Percentiles rank a stretch among this genome's conserved stretches.
Evolutionary conservation across 1,139 yeast genomes (phyloP).

Genomic region (Pichia sp.): DNA sequence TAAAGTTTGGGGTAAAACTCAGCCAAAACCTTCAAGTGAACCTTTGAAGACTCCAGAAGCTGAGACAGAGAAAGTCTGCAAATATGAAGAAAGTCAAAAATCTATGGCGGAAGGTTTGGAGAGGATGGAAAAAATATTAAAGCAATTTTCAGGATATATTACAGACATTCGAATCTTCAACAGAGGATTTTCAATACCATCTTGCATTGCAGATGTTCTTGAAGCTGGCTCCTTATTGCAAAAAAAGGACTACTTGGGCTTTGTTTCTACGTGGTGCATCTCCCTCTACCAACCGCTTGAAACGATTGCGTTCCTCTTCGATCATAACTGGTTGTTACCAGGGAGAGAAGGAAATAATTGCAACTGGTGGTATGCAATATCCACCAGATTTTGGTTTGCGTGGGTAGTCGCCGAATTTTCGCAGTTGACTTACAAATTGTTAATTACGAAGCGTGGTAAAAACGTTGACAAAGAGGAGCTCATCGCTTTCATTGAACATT

Average conservation of each 20-base stretch:
- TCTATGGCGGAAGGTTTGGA: background rate
- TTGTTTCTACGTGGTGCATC: constrained; percentile 29
- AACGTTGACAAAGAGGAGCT: constrained; percentile 13
- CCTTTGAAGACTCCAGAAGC: no score
- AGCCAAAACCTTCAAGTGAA: background rate
- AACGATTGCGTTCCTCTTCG: constrained; percentile 56
- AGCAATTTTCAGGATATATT: constrained; percentile 41
- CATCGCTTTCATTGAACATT: constrained; percentile 25
- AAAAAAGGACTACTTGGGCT: constrained; percentile 23
- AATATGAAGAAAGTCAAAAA: background rate
- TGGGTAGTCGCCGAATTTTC: constrained; percentile 45
- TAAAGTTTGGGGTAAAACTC: background rate
- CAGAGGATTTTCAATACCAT: constrained; percentile 49
- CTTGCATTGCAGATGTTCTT: constrained; percentile 38
- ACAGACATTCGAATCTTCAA: constrained; percentile 53
- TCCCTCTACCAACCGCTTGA: constrained; percentile 44
- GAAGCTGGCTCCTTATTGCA: constrained; percentile 35
- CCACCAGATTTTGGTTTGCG: constrained; percentile 55
- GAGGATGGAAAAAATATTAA: constrained; percentile 1
- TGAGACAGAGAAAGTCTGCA: no score
- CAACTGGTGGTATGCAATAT: constrained; percentile 35
- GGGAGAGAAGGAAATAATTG: constrained; percentile 30
- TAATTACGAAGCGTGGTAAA: background rate
- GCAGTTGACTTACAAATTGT: constrained; percentile 4
- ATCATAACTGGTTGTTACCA: constrained; percentile 52